These are phyloP conservation scores for Gloeophyllum trabeum DNA, from an alignment of 768 basidiomycete genomes.

Conservation along the genomic window DNA sequence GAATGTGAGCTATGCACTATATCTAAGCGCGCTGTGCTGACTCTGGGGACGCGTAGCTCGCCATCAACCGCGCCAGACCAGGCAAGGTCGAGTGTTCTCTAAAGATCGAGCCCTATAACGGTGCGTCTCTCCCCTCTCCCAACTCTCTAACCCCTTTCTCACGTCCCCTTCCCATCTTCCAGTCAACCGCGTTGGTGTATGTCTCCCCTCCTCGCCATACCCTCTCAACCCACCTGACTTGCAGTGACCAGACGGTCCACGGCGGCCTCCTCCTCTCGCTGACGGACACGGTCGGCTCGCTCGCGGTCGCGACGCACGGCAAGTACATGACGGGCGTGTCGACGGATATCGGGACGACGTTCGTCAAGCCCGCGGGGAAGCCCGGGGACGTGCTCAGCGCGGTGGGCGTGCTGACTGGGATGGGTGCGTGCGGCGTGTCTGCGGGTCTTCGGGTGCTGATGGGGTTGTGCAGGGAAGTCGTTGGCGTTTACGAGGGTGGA, in stretches of 20 bases:
- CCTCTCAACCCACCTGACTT: conserved; percentile 1
- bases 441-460: background rate
- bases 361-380: conserved; percentile 67
- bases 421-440: conserved; percentile 33
- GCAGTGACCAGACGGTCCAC: conserved; percentile 43
- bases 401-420: conserved; percentile 54
- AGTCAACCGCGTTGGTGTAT: conserved; percentile 81
- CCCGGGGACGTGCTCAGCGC: conserved; percentile 56
- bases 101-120: conserved; percentile 63
- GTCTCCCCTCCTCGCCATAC: conserved; percentile 11
- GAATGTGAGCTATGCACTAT: conserved; percentile 32
- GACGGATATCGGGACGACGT: conserved; percentile 69
- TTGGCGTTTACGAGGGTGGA: conserved; percentile 77
- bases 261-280: conserved; percentile 75
- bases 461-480: conserved; percentile 44
- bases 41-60: conserved; percentile 32
- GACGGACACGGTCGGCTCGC: conserved; percentile 76
- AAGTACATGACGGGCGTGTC: conserved; percentile 85
- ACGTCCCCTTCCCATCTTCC: background rate
- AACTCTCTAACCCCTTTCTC: background rate
- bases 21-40: background rate
- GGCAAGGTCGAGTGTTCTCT: conserved; percentile 62
- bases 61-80: conserved; percentile 54
- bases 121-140: conserved; percentile 26
- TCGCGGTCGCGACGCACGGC: conserved; percentile 74